Evolutionary conservation across 495 filamentous ascomycete species (phyloP), one percentile per base, ranked within the genome.

Genomic region (Penicillium manginii): DNA sequence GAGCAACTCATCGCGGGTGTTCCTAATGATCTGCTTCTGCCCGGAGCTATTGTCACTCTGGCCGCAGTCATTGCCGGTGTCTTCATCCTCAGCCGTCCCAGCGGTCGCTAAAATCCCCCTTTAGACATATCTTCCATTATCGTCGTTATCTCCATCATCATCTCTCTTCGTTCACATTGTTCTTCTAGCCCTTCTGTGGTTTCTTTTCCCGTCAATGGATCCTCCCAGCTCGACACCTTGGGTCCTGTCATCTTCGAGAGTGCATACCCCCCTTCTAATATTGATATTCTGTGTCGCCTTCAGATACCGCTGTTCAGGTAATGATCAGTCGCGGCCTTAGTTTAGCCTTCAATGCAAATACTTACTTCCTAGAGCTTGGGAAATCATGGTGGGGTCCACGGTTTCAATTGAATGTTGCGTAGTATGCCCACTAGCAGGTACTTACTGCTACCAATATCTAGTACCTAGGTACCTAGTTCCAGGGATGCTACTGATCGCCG

Each of bases 61-160:
- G 96, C 94, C 8, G 92, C 94, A 18, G 92, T 96, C 19, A 96
- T 99, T 77, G 83, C 91, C 17, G 92, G 88, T 50, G 93, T 97
- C 19, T 98, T 98, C 79, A 83, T 91, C n/a, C 81, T 98, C 63
- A 88, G 91, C 55, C 86, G 94, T 53, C 78, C 86, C 42, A 88
- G 84, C 19, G 86, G 82, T 58, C 81, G 87, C 68, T 92, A 76
- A 81, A 68, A 57, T 47, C 47, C 12, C 46, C 46, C 40, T 43
- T 43, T 18, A 43, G 17, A 43, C n/a, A 42, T 56, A 51, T 14
- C 5, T 10, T 32, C 31, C 37, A 43, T 14, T 15, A 7, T 40
- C 48, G 59, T 46, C 46, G 50, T 57, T 46, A 29, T 53, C 47
- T 59, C 35, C 46, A 52, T 55, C 50, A 29, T 48, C 57, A 56